Percentiles rank a stretch among this genome's conserved stretches.
Evolutionary conservation across 2,329 filamentous ascomycete genomes (phyloP).

Genomic region (Dothistroma septosporum): DNA sequence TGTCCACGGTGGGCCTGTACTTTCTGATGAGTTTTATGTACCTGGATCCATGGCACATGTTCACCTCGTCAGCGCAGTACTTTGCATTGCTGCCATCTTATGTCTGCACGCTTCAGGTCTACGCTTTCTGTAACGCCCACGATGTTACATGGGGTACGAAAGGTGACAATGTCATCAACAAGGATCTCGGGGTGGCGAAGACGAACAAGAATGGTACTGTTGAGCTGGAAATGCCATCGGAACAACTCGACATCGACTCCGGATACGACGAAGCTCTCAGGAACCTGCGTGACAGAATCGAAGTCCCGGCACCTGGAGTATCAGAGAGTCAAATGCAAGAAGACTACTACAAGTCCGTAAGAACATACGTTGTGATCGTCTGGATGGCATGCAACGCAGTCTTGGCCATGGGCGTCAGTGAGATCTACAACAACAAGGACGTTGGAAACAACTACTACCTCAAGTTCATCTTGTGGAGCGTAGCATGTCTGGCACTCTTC

Average conservation of each 20-base stretch:
- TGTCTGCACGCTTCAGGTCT: conserved; percentile 96
- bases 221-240: conserved; percentile 93
- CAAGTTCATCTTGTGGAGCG: conserved; percentile 86
- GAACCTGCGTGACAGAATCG: conserved; percentile 88
- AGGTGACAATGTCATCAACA: conserved; percentile 91
- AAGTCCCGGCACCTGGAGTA: conserved; percentile 61
- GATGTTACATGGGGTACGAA: conserved; percentile 99
- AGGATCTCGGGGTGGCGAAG: conserved; percentile 82
- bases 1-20: conserved; percentile 87
- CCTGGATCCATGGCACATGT: conserved; percentile 98
- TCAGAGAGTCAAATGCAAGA: conserved; percentile 85
- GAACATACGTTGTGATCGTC: conserved; percentile 94
- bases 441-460: conserved; percentile 86
- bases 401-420: conserved; percentile 86
- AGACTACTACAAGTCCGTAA: conserved; percentile 95
- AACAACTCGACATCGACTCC: conserved; percentile 96
- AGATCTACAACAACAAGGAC: conserved; percentile 69
- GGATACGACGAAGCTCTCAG: conserved; percentile 96
- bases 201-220: conserved; percentile 66
- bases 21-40: conserved; percentile 96
- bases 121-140: conserved; percentile 98
- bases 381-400: conserved; percentile 94
- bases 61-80: conserved; percentile 87
- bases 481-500: conserved; percentile 82
- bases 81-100: conserved; percentile 88